These are phyloP conservation scores for Cytospora chrysosperma DNA, from an alignment of 2,329 filamentous ascomycete species.

Conservation along the genomic window DNA sequence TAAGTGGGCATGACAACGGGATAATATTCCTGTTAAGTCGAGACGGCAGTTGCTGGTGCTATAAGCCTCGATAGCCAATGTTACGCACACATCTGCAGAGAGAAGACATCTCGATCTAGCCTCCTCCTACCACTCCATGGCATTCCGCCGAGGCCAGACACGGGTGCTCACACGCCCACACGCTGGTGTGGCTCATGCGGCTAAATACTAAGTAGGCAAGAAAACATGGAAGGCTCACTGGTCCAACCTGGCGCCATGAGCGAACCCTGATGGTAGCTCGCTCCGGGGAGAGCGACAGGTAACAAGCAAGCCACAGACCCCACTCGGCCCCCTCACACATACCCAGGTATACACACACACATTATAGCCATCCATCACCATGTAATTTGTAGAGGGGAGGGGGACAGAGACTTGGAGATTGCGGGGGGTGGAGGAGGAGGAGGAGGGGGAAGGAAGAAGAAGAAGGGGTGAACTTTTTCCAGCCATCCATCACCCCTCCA, in stretches of 20 bases:
- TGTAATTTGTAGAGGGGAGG: neutral
- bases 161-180: neutral
- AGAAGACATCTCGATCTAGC: neutral
- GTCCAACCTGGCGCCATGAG: neutral
- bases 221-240: neutral
- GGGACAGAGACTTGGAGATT: no score
- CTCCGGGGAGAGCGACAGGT: neutral
- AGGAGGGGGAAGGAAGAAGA: neutral
- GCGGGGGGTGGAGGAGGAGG: neutral
- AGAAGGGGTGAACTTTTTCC: neutral
- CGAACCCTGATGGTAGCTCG: neutral
- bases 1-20: neutral
- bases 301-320: neutral
- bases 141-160: neutral
- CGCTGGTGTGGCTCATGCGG: neutral
- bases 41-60: neutral
- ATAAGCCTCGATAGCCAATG: neutral
- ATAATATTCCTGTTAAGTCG: neutral
- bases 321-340: neutral
- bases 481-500: neutral
- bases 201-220: neutral
- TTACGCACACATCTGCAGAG: neutral
- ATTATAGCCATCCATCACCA: neutral
- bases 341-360: no score
- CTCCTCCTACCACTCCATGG: neutral